Base-by-base conservation (phyloP, 148 eudicot genomes). In the Rhododendron griersonianum region DNA sequence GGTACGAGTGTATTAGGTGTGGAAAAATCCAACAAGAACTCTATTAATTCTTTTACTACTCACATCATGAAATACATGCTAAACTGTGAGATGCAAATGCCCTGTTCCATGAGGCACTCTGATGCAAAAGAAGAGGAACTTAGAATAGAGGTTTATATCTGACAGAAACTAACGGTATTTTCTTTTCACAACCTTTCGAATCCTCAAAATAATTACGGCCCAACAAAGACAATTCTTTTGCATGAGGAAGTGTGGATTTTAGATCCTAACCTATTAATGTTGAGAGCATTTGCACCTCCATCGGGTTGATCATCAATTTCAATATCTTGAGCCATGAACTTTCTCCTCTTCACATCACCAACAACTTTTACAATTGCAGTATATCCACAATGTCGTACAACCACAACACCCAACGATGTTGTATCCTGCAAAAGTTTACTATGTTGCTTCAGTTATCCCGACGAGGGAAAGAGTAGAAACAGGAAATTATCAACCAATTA, bases 221-320 rank as follows among this genome's bases (percentile, higher is more conserved):
- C 57, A 48, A 11, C 19, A 18, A 25, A 45, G 59, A 73, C 51
- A 48, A 74, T 44, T 67, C 47, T 67, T 67, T 65, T 67, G 76
- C 30, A 48, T 25, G 13, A 47, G 47, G 65, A 84, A 75, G 44
- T 51, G 73, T 8, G n/a, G 35, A 44, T 84, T 78, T 41, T 4
- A 67, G 51, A 84, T 51, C 33, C 80, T 71, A 67, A 98, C 99
- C 98, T 98, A 91, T 93, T 95, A 89, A 95, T 89, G 86, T 98
- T 98, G 76, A 98, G 98, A 75, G 98, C 92, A 88, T 94, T 98
- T 86, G 96, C 95, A 84, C 99, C 99, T 84, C 99, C 98, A 74
- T 98, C 98, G 63, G 92, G 95, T 87, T 95, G 99, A 88, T 98
- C 98, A 91, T 94, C 96, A 85, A 98, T 89, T 81, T 89, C 90